Evolutionary conservation across 495 filamentous ascomycete genomes (phyloP).

Genomic region (Corynascus novoguineensis): DNA sequence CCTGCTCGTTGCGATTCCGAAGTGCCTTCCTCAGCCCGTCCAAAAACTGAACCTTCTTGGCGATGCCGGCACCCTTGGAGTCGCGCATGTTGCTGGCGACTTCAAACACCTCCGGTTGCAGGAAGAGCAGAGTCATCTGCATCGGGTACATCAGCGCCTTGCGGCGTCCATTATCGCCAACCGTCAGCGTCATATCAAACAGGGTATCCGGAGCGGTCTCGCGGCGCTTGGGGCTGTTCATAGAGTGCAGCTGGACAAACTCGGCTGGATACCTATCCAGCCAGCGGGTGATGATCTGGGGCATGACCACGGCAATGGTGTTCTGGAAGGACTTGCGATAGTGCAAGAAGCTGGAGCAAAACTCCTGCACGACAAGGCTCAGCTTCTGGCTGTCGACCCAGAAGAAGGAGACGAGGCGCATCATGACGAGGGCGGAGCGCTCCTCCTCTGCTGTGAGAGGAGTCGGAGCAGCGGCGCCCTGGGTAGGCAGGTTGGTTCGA

Average conservation of each 20-base stretch:
- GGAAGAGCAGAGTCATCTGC: slow-evolving; percentile 54
- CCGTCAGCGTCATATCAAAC: slow-evolving; percentile 56
- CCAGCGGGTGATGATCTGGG: slow-evolving; percentile 56
- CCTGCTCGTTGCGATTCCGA: slow-evolving; percentile 52
- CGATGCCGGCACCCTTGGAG: slow-evolving; percentile 51
- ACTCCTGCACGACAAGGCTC: slow-evolving; percentile 53
- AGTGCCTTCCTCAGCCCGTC: slow-evolving; percentile 55
- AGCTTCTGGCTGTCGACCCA: slow-evolving; percentile 58
- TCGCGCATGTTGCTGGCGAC: slow-evolving; percentile 57
- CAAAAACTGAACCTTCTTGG: slow-evolving; percentile 58
- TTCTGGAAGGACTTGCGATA: slow-evolving; percentile 58
- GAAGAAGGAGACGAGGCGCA: slow-evolving; percentile 52
- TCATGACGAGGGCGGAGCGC: slow-evolving; percentile 41
- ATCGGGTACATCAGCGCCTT: slow-evolving; percentile 54
- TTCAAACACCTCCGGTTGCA: slow-evolving; percentile 60
- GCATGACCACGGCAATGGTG: slow-evolving; percentile 52
- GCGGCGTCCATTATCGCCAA: slow-evolving; percentile 49
- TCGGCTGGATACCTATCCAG: slow-evolving; percentile 57
- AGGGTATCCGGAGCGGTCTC: slow-evolving; percentile 58
- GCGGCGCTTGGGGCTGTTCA: slow-evolving; percentile 46
- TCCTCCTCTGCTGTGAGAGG: slow-evolving; percentile 48
- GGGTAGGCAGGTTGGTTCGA: slow-evolving; percentile 39
- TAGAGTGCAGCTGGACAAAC: slow-evolving; percentile 54
- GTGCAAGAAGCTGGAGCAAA: slow-evolving; percentile 57
- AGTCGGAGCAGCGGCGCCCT: slow-evolving; percentile 32